Evolutionary conservation across 2,329 filamentous ascomycete species (phyloP).

Genomic region (Fusarium lyarnte): DNA sequence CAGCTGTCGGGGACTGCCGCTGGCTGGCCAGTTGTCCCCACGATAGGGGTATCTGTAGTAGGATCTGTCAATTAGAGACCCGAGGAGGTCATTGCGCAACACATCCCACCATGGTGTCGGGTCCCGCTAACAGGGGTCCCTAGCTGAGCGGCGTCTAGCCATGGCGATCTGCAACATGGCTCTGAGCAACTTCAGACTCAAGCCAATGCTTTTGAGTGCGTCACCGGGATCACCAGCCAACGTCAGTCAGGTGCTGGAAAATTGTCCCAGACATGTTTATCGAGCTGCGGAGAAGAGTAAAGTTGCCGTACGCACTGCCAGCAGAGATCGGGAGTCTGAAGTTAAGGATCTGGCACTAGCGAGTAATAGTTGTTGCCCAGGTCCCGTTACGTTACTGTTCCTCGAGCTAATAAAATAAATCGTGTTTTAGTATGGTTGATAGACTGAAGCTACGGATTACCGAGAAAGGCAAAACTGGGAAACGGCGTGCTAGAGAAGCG

Average conservation of each 20-base stretch:
- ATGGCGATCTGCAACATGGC: slow-evolving; percentile 30
- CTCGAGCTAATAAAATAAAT: neutral
- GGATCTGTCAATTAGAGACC: neutral
- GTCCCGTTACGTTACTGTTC: neutral
- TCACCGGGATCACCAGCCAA: neutral
- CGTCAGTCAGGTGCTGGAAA: neutral
- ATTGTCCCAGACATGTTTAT: neutral
- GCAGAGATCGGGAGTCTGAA: neutral
- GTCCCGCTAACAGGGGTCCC: slow-evolving; percentile 23
- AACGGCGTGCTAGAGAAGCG: slow-evolving; percentile 5
- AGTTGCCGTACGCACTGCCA: neutral
- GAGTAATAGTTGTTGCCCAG: neutral
- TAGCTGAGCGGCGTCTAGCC: neutral
- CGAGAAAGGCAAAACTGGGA: slow-evolving; percentile 8
- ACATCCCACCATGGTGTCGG: slow-evolving; percentile 36
- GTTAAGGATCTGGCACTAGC: neutral
- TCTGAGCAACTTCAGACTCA: neutral
- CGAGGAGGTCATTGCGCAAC: slow-evolving; percentile 30
- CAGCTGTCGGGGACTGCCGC: neutral
- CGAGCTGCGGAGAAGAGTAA: neutral
- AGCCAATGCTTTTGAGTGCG: slow-evolving; percentile 4
- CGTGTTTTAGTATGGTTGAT: neutral
- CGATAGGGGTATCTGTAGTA: neutral
- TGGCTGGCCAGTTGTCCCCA: neutral
- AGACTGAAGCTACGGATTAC: slow-evolving; percentile 15